Base-by-base conservation (phyloP, 257 asterid species). In the Cynanchum wilfordii region DNA sequence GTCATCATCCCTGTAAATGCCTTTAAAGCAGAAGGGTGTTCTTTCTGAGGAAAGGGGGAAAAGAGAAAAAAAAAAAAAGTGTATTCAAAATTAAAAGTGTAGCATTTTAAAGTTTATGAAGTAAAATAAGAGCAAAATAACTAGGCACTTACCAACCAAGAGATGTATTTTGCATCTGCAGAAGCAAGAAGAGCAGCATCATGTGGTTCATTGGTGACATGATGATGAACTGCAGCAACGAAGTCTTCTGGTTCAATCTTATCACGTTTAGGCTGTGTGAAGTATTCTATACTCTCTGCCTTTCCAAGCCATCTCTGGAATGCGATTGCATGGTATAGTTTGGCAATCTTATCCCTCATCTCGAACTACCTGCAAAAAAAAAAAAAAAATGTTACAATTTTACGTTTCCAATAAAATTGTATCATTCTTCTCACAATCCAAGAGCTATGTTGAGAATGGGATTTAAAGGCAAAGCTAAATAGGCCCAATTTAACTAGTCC, bases 1-100 rank as follows among this genome's bases (percentile, higher is more conserved):
- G 33, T 75, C 77, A 81, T 80, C 70, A 85, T 81, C 70, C 27
- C 78, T 19, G 81, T 22, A 51, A 86, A 91, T 17, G 77, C 84
- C 55, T 75, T 66, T 63, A 91, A 40, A 11, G 97, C 96, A 25
- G 79, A 85, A 54, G 97, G 97, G 44, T 86, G 91, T 27, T 84
- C 85, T 44, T 80, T 57, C 97, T 91, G 77, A 7, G 2, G 24
- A 63, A 12, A 58, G 13, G 2, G 2, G 5, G 0, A 5, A 24
- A 11, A 71, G 44, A 0, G 0, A 17, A 15, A 16, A 4, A 11
- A 2, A 22, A 56, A 42, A 2, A 20, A 12, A 24, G 60, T n/a
- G n/a, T n/a, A 29, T n/a, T 30, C 2, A 30, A 30, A 30, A 13
- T 50, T 0, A 6, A 62, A 20, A 30, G 5, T 29, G 20, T 1